Percentiles rank a stretch among this genome's conserved stretches.
phyloP scores from a whole-genome alignment of 73 alveolate species.

The Stentor coeruleus region DNA sequence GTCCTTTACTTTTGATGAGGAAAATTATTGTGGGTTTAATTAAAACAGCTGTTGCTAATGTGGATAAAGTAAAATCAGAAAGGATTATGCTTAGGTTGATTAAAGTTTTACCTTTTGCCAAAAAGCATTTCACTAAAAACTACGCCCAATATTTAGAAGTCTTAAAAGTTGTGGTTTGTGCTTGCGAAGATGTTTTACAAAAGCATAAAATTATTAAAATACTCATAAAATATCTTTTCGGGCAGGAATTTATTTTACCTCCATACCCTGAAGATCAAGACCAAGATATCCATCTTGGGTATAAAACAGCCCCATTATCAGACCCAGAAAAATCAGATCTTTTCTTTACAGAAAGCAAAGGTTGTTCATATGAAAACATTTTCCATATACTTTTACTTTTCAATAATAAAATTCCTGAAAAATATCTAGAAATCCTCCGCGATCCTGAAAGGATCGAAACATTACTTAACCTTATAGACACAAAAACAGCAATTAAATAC shows the following conservation, averaged over 20 bases:
- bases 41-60: background rate
- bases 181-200: background rate
- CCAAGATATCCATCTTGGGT: constrained; percentile 6
- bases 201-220: background rate
- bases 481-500: background rate
- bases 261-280: background rate
- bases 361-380: background rate
- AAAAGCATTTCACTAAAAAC: background rate
- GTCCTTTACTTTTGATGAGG: constrained; percentile 9
- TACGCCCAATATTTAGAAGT: constrained; percentile 7
- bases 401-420: background rate
- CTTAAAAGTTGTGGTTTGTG: background rate
- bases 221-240: background rate
- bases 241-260: background rate
- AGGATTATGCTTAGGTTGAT: background rate
- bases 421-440: background rate
- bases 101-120: background rate
- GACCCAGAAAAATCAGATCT: background rate
- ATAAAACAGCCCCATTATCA: background rate
- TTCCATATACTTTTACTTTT: background rate
- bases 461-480: background rate
- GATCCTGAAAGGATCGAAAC: background rate
- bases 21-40: background rate
- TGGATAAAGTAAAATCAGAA: background rate
- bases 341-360: background rate